These are phyloP conservation scores for Boechera divaricarpa DNA, from an alignment of 345 rosid genomes.

Conservation along the genomic window DNA sequence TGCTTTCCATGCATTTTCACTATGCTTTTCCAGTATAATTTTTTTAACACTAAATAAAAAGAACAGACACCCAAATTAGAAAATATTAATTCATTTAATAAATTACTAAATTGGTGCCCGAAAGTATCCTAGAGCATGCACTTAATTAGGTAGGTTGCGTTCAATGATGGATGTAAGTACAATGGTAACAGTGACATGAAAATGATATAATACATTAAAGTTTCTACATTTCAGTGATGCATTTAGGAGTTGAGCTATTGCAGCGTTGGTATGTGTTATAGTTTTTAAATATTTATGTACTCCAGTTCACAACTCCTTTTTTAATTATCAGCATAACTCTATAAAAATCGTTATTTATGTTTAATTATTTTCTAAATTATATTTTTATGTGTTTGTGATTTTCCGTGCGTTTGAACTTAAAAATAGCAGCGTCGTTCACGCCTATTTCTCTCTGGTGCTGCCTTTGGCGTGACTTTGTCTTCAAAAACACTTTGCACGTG, in stretches of 20 bases:
- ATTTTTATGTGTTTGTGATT: background rate
- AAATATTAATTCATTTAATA: background rate
- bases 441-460: slow-evolving; percentile 33
- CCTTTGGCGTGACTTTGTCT: slow-evolving; percentile 35
- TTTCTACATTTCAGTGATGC: slow-evolving; percentile 33
- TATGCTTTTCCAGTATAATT: background rate
- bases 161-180: slow-evolving; percentile 31
- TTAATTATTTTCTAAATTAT: background rate
- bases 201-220: slow-evolving; percentile 17
- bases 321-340: background rate
- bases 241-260: slow-evolving; percentile 21
- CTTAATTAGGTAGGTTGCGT: slow-evolving; percentile 21
- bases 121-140: slow-evolving; percentile 14
- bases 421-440: slow-evolving; percentile 37
- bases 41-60: background rate
- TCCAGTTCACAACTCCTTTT: background rate
- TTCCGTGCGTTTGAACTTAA: slow-evolving; percentile 24
- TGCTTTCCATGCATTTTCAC: slow-evolving; percentile 23
- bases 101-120: slow-evolving; percentile 4
- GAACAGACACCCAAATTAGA: slow-evolving; percentile 8
- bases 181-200: slow-evolving; percentile 33
- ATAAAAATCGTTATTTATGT: background rate
- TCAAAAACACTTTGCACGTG: slow-evolving; percentile 36
- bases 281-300: background rate
- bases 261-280: background rate